Conservation (phyloP, 192 early-diverging fungal genomes). For the Mortierella hygrophila region DNA sequence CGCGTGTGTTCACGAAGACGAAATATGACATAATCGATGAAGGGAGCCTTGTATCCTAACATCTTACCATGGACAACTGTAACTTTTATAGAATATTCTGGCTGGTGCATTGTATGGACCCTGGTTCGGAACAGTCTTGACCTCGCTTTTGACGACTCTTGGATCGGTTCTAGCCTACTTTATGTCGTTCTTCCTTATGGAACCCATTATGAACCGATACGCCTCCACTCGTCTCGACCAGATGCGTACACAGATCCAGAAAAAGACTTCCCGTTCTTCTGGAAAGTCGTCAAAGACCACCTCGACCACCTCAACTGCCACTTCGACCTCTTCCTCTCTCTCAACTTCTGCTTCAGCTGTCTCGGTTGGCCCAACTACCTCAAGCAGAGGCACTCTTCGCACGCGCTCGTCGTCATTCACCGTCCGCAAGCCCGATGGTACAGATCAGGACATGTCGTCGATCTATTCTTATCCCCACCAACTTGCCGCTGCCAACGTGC, state of each 20-base stretch:
- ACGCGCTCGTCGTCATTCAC: constrained; percentile 40
- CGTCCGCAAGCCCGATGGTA: constrained; percentile 8
- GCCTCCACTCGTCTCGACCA: constrained; percentile 43
- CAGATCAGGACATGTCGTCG: constrained; percentile 6
- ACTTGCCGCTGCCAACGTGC: neutral
- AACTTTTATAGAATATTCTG: constrained; percentile 46
- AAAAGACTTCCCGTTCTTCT: constrained; percentile 35
- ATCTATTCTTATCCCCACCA: constrained; percentile 11
- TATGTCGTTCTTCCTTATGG: constrained; percentile 55
- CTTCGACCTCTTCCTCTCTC: constrained; percentile 20
- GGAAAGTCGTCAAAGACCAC: neutral
- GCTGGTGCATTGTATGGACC: constrained; percentile 59
- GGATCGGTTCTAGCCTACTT: constrained; percentile 56
- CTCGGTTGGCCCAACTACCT: neutral
- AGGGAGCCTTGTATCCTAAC: neutral
- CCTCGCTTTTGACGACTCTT: constrained; percentile 48
- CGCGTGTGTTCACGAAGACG: neutral
- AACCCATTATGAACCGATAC: constrained; percentile 54
- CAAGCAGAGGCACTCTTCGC: constrained; percentile 22
- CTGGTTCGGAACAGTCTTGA: constrained; percentile 52
- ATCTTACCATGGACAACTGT: neutral
- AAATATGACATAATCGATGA: neutral
- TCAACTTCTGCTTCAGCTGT: neutral
- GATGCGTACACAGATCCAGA: constrained; percentile 52
- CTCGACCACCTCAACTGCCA: constrained; percentile 24